Percentiles rank a stretch among this genome's conserved stretches.
These are phyloP conservation scores for Caryopteris hybrid DNA, from an alignment of 305 asterid genomes.

Conservation along the genomic window DNA sequence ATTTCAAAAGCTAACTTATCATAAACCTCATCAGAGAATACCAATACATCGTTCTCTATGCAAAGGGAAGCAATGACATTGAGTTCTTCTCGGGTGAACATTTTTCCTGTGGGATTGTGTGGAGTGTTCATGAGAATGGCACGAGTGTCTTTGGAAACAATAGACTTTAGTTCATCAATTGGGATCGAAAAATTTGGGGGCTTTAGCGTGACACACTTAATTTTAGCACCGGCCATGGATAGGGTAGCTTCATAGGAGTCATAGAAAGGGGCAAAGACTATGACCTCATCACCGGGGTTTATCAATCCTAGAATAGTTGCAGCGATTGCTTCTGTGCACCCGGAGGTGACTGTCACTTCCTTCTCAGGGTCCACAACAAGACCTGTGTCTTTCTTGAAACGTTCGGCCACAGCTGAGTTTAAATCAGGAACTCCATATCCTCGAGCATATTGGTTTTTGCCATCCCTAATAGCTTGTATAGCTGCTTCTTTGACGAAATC, in stretches of 20 bases:
- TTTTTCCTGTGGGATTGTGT: conserved; percentile 94
- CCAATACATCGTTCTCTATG: conserved; percentile 73
- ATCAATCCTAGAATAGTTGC: conserved; percentile 87
- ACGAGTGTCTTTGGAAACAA: conserved; percentile 65
- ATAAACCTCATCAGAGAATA: conserved; percentile 81
- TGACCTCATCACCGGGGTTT: conserved; percentile 90
- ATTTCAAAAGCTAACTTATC: conserved; percentile 85
- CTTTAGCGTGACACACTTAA: conserved; percentile 59
- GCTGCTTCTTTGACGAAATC: conserved; percentile 91
- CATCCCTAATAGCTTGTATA: conserved; percentile 66
- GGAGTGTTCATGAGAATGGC: conserved; percentile 82
- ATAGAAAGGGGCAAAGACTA: conserved; percentile 88
- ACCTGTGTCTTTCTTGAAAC: conserved; percentile 77
- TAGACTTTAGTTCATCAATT: conserved; percentile 70
- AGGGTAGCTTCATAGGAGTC: conserved; percentile 93
- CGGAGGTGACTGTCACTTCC: conserved; percentile 50
- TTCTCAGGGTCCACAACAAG: conserved; percentile 72
- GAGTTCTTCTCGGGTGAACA: conserved; percentile 76
- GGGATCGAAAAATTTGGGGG: conserved; percentile 84
- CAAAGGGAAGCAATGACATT: conserved; percentile 46
- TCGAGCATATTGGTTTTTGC: conserved; percentile 92
- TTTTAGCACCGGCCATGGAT: conserved; percentile 90
- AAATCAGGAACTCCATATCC: conserved; percentile 91
- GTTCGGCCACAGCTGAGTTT: conserved; percentile 73
- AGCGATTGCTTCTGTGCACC: conserved; percentile 84